Base-by-base conservation (phyloP, 345 rosid species). In the Chamaenerion angustifolium region DNA sequence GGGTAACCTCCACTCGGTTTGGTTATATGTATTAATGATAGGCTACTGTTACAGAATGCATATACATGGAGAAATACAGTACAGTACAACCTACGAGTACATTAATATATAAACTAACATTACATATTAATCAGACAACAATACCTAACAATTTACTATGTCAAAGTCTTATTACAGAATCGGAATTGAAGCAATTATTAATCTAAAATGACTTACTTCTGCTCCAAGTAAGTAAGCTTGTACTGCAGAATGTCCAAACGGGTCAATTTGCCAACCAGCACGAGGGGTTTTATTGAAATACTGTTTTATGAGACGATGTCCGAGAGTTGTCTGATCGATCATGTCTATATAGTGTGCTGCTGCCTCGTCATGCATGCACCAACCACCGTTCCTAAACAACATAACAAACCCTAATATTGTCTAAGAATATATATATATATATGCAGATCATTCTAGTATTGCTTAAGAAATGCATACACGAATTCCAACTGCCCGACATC, bases 291-390 rank as follows among this genome's bases (percentile, higher is more conserved):
- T 68, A 61, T 82, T 75, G 57, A 88, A 84, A 12, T 80, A 56
- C 49, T 71, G 55, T 72, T 76, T 82, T 62, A 88, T 80, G n/a
- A 65, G 62, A 0, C 48, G 67, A 64, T 88, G 95, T 8, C 97
- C 97, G 10, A 75, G 57, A 56, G 97, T 82, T 21, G 86, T 80
- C 53, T 88, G 97, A 61, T 88, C 97, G n/a, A 88, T 82, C 95
- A 88, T 88, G 62, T 88, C 97, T 44, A 88, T 62, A 59, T 84
- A 88, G 69, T 82, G 88, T 35, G 70, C 12, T 40, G 93, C 37
- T 42, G 95, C 97, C 75, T 88, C 97, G 52, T 88, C 97, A 9
- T 80, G 86, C 97, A 88, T 88, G 55, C 87, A 78, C 95, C 95
- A 88, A 52, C 95, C 97, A 17, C 95, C 93, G 58, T 88, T 84